phyloP scores from a whole-genome alignment of 139 green algal genomes.

The Volvox reticuliferus region DNA sequence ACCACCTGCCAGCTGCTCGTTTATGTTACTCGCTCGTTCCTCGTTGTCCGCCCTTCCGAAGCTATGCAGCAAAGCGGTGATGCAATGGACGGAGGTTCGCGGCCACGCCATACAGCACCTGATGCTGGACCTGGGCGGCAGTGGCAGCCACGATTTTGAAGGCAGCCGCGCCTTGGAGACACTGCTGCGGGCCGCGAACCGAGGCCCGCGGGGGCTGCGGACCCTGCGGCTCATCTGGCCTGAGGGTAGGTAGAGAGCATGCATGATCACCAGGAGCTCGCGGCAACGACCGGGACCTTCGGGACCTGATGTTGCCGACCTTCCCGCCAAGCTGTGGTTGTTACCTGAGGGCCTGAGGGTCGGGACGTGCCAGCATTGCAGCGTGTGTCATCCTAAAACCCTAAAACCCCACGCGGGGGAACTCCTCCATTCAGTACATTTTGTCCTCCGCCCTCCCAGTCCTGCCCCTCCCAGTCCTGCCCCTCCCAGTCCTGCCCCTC shows the following conservation, averaged over 20 bases:
- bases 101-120: neutral
- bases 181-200: constrained; percentile 23
- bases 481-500: no score
- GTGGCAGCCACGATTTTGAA: neutral
- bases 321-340: no score
- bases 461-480: no score
- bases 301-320: no score
- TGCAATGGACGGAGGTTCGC: neutral
- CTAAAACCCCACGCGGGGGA: no score
- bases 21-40: neutral
- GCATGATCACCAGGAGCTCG: no score
- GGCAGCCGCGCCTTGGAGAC: constrained; percentile 7
- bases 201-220: neutral
- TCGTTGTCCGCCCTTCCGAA: neutral
- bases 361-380: no score
- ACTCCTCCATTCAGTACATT: no score
- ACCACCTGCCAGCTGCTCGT: neutral
- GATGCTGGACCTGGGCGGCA: constrained; percentile 6
- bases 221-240: constrained; percentile 13
- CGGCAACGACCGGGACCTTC: no score
- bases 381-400: no score
- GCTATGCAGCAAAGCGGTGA: neutral
- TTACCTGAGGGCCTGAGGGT: no score
- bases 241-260: neutral
- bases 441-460: no score